These are phyloP conservation scores for Leccinellum albellum DNA, from an alignment of 768 basidiomycete species.

Conservation along the genomic window DNA sequence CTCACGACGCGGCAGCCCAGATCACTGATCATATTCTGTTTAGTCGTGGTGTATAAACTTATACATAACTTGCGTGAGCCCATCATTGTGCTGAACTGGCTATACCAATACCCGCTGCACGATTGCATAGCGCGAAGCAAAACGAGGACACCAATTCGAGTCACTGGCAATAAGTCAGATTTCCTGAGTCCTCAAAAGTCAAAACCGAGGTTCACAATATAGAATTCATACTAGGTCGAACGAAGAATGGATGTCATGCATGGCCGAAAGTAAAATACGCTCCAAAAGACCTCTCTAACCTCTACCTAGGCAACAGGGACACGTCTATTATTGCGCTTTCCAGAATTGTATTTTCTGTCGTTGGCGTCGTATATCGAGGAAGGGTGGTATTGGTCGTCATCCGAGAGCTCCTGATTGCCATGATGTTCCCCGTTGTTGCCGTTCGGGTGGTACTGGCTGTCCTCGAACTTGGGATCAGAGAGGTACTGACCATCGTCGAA, in stretches of 20 bases:
- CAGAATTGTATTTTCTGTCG: conserved; percentile 2
- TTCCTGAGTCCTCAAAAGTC: no score
- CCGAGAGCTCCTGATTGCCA: background rate
- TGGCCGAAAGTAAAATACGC: conserved; percentile 4
- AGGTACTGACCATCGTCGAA: conserved; percentile 15
- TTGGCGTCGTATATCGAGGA: background rate
- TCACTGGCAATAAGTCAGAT: background rate
- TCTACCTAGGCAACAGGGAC: background rate
- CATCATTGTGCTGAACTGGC: no score
- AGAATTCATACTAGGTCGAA: background rate
- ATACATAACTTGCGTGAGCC: no score
- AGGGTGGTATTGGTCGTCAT: conserved; percentile 2
- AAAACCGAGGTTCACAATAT: background rate
- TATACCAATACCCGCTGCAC: no score
- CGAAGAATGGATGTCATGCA: conserved; percentile 14
- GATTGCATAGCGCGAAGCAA: background rate
- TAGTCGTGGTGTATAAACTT: no score
- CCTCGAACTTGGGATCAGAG: conserved; percentile 1
- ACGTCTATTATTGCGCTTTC: conserved; percentile 4
- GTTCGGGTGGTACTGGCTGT: background rate
- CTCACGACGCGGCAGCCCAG: no score
- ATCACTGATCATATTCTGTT: no score
- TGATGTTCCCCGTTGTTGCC: background rate
- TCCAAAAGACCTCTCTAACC: background rate
- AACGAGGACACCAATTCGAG: background rate